phyloP scores from a whole-genome alignment of 164 flowering plant genomes.

The Tinospora cordifolia region DNA sequence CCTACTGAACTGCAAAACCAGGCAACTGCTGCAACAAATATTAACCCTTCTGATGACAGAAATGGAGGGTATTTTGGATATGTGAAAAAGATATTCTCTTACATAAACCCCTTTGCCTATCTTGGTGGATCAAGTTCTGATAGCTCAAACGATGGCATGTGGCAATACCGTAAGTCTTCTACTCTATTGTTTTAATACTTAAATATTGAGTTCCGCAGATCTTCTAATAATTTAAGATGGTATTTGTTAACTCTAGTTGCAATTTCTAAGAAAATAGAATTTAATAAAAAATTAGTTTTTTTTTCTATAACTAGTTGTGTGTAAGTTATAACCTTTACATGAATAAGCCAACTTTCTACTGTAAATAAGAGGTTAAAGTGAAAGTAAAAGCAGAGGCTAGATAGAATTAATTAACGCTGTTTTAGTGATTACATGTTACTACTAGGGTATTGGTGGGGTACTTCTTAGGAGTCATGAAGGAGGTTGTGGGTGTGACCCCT shows the following conservation, averaged over 20 bases:
- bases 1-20: conserved; percentile 18
- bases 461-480: no score
- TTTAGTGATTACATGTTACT: no score
- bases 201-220: neutral
- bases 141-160: conserved; percentile 28
- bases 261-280: no score
- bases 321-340: neutral
- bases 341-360: no score
- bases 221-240: neutral
- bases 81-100: conserved; percentile 46
- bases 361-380: no score
- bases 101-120: conserved; percentile 65
- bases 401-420: no score
- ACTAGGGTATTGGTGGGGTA: no score
- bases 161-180: conserved; percentile 52
- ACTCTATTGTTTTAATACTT: neutral
- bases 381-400: no score
- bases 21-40: conserved; percentile 11
- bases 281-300: neutral
- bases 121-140: conserved; percentile 43
- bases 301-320: neutral
- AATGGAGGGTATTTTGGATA: conserved; percentile 48
- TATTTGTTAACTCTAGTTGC: neutral
- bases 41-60: conserved; percentile 25
- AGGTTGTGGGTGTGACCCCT: no score